Percentiles rank a stretch among this genome's conserved stretches.
Conservation (phyloP, 768 basidiomycete species). For the Termitomyces bulborhizus region DNA sequence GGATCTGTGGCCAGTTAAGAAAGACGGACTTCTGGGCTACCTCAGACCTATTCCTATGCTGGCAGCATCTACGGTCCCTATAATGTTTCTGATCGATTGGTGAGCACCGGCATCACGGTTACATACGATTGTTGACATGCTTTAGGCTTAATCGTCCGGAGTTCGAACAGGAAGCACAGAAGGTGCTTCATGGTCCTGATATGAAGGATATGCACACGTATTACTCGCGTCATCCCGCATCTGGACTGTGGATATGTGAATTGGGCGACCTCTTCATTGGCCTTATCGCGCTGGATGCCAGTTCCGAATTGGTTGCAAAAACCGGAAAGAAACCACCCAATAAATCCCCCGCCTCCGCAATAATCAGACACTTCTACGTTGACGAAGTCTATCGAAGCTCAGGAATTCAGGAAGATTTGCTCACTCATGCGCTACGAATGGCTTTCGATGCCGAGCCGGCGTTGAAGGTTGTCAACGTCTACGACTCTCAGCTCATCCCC, state of each 20-base stretch:
- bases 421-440: slow-evolving; percentile 49
- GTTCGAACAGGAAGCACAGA: slow-evolving; percentile 51
- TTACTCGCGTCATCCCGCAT: slow-evolving; percentile 56
- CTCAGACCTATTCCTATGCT: slow-evolving; percentile 61
- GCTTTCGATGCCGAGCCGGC: slow-evolving; percentile 43
- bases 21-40: slow-evolving; percentile 41
- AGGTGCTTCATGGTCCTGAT: slow-evolving; percentile 51
- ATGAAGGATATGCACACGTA: slow-evolving; percentile 43
- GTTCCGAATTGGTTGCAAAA: slow-evolving; percentile 27
- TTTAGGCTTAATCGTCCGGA: slow-evolving; percentile 63
- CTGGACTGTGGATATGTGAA: slow-evolving; percentile 69
- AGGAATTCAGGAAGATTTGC: slow-evolving; percentile 58
- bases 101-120: slow-evolving; percentile 21
- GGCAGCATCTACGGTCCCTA: slow-evolving; percentile 52
- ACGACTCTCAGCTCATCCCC: slow-evolving; percentile 43
- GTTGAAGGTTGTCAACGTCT: slow-evolving; percentile 39
- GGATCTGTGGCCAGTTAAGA: slow-evolving; percentile 60
- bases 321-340: slow-evolving; percentile 1
- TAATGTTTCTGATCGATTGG: slow-evolving; percentile 71
- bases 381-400: slow-evolving; percentile 55
- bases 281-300: slow-evolving; percentile 65
- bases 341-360: slow-evolving; percentile 43
- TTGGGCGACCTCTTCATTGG: slow-evolving; percentile 55
- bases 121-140: background rate
- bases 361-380: slow-evolving; percentile 71